Evolutionary conservation across 1,284 basidiomycete species (phyloP).

Genomic region (Pyrrhoderma noxium): DNA sequence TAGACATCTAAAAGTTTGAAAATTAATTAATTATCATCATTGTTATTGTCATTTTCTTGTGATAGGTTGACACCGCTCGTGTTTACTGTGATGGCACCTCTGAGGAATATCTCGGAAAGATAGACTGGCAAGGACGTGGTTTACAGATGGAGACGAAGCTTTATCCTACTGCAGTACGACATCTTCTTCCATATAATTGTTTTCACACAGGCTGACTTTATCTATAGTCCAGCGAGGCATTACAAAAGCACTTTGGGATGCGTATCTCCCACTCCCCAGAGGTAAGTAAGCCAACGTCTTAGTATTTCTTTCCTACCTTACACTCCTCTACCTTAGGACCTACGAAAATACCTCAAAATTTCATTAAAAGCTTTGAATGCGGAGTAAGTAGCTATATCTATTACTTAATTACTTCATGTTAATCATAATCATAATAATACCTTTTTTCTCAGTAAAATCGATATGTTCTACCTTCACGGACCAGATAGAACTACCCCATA

Average conservation of each 20-base stretch:
- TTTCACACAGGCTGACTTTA: not conserved
- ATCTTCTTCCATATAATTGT: not conserved
- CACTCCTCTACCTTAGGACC: not conserved
- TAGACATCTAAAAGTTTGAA: not conserved
- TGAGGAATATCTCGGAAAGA: conserved; percentile 23
- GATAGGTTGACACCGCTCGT: conserved; percentile 29
- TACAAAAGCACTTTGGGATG: not conserved
- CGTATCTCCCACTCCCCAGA: conserved; percentile 10
- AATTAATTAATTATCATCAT: not conserved
- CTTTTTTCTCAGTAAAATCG: conserved; percentile 5
- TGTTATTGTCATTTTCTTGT: not conserved
- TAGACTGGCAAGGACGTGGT: conserved; percentile 32
- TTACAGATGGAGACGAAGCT: conserved; percentile 42
- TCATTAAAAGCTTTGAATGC: conserved; percentile 41
- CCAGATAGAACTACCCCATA: conserved; percentile 43
- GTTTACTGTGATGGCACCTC: conserved; percentile 27
- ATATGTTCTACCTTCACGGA: conserved; percentile 39
- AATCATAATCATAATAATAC: no score
- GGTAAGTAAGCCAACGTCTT: not conserved
- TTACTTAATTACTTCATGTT: no score
- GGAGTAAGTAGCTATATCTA: conserved; percentile 27
- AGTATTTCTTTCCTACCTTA: not conserved
- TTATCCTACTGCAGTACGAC: conserved; percentile 24
- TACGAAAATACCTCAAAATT: conserved; percentile 35
- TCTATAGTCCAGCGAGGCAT: not conserved